phyloP scores from a whole-genome alignment of 805 yeast genomes.

The Kockiozyma suomiensis region DNA sequence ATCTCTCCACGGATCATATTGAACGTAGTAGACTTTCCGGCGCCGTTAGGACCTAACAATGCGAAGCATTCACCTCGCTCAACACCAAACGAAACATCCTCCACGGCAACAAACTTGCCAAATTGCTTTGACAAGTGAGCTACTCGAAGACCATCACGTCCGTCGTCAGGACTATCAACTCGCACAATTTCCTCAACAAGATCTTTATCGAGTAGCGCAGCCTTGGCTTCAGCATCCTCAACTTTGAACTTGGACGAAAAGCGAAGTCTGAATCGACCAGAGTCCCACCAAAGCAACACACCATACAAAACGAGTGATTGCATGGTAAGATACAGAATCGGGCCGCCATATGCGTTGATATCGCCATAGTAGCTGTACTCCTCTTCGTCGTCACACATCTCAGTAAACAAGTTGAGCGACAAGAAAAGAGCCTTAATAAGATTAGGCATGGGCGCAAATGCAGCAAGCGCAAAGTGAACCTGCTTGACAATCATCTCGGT shows the following conservation, averaged over 20 bases:
- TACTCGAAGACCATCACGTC: constrained; percentile 39
- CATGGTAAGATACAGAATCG: constrained; percentile 40
- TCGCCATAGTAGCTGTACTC: constrained; percentile 39
- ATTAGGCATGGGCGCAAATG: constrained; percentile 40
- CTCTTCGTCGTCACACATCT: constrained; percentile 37
- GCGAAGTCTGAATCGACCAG: constrained; percentile 40
- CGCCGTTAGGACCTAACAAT: constrained; percentile 45
- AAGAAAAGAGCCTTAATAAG: constrained; percentile 41
- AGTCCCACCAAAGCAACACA: constrained; percentile 42
- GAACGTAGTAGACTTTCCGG: constrained; percentile 45
- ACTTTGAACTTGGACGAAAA: constrained; percentile 11
- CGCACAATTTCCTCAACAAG: constrained; percentile 35
- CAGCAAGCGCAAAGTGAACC: constrained; percentile 41
- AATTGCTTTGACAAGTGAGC: constrained; percentile 40
- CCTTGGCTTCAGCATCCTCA: constrained; percentile 29
- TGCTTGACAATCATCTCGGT: constrained; percentile 36
- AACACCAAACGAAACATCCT: constrained; percentile 44
- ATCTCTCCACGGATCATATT: constrained; percentile 46
- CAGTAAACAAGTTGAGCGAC: constrained; percentile 42
- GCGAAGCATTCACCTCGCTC: constrained; percentile 43
- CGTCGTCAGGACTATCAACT: constrained; percentile 37
- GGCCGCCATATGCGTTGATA: constrained; percentile 43
- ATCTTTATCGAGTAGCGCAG: constrained; percentile 33
- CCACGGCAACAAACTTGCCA: constrained; percentile 38
- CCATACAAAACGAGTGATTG: constrained; percentile 37